Base-by-base conservation (phyloP, 306 rosid species). In the Lathyrus sativus region DNA sequence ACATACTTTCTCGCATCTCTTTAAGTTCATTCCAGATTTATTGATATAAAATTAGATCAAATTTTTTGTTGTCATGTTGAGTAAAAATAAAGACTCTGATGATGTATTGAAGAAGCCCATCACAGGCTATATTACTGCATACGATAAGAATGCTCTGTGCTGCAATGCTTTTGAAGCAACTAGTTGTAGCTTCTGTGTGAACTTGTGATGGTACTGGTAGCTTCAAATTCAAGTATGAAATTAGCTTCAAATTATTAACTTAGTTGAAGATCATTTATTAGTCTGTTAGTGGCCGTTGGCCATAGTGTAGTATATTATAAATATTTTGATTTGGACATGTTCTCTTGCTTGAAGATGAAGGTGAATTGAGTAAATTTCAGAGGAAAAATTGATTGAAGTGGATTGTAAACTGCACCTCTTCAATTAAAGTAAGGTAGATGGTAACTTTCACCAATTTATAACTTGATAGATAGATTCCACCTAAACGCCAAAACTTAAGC, bases 21-120 rank as follows among this genome's bases (percentile, higher is more conserved):
- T 60, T 24, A 49, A 44, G 66, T 76, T 81, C 72, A 65, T 63
- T 79, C 61, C 70, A 65, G 31, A 59, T 59, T 63, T 28, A 29
- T 22, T 19, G 14, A 5, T 50, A 59, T 57, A 59, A 73, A 73
- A 50, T 50, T 59, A 69, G 15, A 64, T 56, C 37, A 45, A 58
- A 48, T 44, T 69, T 44, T 69, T 46, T 70, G 62, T 29, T 60
- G 17, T 53, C 64, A 51, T 9, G 46, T 7, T 45, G 51, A 48
- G 22, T 24, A 7, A 45, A 43, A 31, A 61, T 13, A 28, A 62
- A 19, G 22, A 2, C n/a, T 54, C 28, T 41, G 19, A 5, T 62
- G 38, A 51, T 72, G 66, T 57, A 24, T 51, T 68, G 46, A 67
- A 60, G 68, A 53, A 22, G 33, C 37, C 33, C 71, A 18, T 50